These are phyloP conservation scores for Penicillium sp. DNA, from an alignment of 2,329 filamentous ascomycete species.

Conservation along the genomic window DNA sequence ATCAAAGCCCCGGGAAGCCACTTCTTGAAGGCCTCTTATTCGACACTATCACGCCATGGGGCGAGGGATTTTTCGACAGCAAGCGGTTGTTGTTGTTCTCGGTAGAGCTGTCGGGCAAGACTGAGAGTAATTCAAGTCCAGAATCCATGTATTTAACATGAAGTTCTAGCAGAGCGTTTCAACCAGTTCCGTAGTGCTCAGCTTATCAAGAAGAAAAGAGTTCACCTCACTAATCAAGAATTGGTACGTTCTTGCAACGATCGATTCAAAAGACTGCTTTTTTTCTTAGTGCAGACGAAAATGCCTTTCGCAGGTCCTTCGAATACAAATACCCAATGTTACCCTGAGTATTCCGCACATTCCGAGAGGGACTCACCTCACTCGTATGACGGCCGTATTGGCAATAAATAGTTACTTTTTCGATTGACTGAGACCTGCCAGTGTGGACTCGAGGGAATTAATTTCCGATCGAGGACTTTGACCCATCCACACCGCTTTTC, in stretches of 20 bases:
- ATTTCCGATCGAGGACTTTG: not conserved
- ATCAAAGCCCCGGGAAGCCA: constrained; percentile 23
- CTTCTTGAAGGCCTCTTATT: constrained; percentile 31
- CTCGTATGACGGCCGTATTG: not conserved
- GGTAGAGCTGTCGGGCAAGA: not conserved
- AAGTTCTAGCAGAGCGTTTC: not conserved
- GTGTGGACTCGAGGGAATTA: not conserved
- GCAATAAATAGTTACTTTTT: not conserved
- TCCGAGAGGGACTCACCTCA: not conserved
- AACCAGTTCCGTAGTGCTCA: not conserved
- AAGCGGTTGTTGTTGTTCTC: constrained; percentile 8
- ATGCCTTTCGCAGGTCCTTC: not conserved
- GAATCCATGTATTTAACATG: not conserved
- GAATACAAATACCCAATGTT: not conserved
- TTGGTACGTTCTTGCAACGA: not conserved
- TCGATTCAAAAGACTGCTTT: not conserved
- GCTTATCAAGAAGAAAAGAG: not conserved
- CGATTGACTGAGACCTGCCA: not conserved
- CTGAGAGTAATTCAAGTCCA: not conserved
- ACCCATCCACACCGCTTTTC: not conserved
- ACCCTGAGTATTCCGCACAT: not conserved
- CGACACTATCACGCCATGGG: constrained; percentile 17
- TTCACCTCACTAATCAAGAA: not conserved
- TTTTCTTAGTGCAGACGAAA: not conserved
- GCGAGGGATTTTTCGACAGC: constrained; percentile 18